Base-by-base conservation (phyloP, 139 green algal genomes). In the Raphidocelis subcapitata region DNA sequence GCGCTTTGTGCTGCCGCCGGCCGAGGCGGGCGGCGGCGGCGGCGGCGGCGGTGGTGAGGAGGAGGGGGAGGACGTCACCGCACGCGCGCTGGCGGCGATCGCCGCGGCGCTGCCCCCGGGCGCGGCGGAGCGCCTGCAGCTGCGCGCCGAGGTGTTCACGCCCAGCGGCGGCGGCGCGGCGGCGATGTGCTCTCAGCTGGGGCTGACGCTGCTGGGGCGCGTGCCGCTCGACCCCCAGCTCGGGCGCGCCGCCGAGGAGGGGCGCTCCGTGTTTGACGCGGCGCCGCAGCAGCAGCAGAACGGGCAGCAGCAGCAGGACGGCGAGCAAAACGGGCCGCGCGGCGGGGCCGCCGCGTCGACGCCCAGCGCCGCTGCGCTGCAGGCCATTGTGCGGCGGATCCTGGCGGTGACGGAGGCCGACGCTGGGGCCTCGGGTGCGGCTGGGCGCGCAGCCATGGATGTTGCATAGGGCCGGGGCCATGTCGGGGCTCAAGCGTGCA, bases 211-310 rank as follows among this genome's bases (percentile, higher is more conserved):
- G 73, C 73, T 99, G 36, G 95, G 95, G 0, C 71, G 79, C 0
- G 82, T 99, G 51, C 94, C 94, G 28, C 74, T 98, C 33, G 94
- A 98, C 65, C 79, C 86, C 0, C 73, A 65, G 4, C 72, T 97
- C 3, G 88, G 88, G 24, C 72, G 80, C 21, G 90, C 92, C 26
- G 83, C 79, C 35, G 92, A 97, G 51, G 76, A 85, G 52, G 92
- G 92, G 4, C 29, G 75, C 20, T 86, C 84, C 2, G 80, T 94
- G 29, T 72, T 84, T 36, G 74, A 68, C 21, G 31, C 51, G 18
- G 61, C 44, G 24, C 44, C 44, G 51, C 51, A 65, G 66, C 66
- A 63, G 51, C 66, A 23, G 5, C 51, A 46, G 51, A 1, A 46
- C 10, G 10, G n/a, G 63, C 37, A 46, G 37, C 23, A 62, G 54